Evolutionary conservation across 345 rosid species (phyloP).

Genomic region (Noccaea bulbosa): DNA sequence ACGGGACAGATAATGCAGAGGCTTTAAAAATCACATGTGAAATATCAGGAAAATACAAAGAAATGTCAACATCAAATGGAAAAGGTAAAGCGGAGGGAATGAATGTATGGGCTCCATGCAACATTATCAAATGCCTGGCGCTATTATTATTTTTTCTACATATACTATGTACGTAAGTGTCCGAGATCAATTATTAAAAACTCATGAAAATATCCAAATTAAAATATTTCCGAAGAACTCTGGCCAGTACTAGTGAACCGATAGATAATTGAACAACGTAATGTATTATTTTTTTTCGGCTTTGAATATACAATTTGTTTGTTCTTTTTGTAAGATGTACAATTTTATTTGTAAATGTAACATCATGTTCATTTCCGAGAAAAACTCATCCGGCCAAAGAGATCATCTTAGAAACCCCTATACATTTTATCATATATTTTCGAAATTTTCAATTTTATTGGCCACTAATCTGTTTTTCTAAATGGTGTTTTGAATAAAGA

Average conservation of each 20-base stretch:
- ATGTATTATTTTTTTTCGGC: not conserved
- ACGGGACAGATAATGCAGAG: slow-evolving; percentile 29
- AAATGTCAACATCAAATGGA: slow-evolving; percentile 19
- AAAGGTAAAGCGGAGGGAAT: slow-evolving; percentile 34
- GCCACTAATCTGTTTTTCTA: no score
- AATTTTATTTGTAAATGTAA: not conserved
- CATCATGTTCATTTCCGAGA: not conserved
- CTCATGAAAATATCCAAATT: slow-evolving; percentile 22
- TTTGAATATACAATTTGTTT: not conserved
- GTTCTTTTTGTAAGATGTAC: not conserved
- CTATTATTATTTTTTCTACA: not conserved
- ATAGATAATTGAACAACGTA: slow-evolving; percentile 18
- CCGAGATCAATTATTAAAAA: slow-evolving; percentile 25
- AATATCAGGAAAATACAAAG: slow-evolving; percentile 29
- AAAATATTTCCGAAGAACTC: not conserved
- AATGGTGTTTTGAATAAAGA: no score
- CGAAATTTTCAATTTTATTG: no score
- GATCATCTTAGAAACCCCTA: no score
- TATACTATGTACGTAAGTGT: not conserved
- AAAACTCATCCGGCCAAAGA: not conserved
- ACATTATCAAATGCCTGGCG: slow-evolving; percentile 30
- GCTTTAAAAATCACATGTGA: slow-evolving; percentile 38
- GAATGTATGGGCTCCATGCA: slow-evolving; percentile 40
- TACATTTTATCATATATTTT: no score
- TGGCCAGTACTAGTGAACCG: not conserved